A percentile compares a stretch with the other conserved stretches of the same genome.
Evolutionary conservation across 768 basidiomycete genomes (phyloP).

Genomic region (Hericium coralloides): DNA sequence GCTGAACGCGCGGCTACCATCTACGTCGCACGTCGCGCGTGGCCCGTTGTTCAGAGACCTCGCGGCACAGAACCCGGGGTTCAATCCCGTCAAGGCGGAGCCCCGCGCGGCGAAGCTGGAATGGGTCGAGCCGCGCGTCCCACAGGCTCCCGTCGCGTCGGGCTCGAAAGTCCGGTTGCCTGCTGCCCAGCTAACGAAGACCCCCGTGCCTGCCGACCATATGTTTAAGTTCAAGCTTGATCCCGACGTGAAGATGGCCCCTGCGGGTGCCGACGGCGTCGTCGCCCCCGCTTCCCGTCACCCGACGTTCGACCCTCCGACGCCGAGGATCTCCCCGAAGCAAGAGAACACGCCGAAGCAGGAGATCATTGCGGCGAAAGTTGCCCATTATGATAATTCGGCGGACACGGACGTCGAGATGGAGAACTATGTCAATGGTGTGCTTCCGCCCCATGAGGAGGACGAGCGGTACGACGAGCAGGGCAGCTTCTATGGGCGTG

Average conservation of each 20-base stretch:
- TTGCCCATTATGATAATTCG: too few relatives aligned
- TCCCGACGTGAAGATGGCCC: neutral
- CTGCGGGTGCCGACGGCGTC: neutral
- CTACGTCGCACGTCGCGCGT: neutral
- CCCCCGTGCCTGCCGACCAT: neutral
- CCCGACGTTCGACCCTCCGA: neutral
- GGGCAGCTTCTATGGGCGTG: constrained; percentile 40
- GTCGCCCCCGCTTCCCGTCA: neutral
- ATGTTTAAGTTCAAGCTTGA: neutral
- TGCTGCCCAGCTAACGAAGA: neutral
- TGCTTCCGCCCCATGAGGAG: neutral
- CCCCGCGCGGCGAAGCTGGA: constrained; percentile 12
- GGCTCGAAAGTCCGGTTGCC: constrained; percentile 13
- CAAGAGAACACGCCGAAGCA: too few relatives aligned
- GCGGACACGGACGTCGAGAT: neutral
- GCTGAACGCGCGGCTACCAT: neutral
- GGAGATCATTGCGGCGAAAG: neutral
- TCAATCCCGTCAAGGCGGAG: neutral
- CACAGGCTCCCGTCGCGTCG: constrained; percentile 9
- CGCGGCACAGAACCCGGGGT: neutral
- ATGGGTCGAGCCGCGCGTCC: neutral
- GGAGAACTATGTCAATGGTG: neutral
- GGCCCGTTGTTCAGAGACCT: neutral
- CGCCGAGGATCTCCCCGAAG: neutral
- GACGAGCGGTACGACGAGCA: constrained; percentile 30